phyloP scores from a whole-genome alignment of 176 grass and related monocot genomes.

The Canna indica region DNA sequence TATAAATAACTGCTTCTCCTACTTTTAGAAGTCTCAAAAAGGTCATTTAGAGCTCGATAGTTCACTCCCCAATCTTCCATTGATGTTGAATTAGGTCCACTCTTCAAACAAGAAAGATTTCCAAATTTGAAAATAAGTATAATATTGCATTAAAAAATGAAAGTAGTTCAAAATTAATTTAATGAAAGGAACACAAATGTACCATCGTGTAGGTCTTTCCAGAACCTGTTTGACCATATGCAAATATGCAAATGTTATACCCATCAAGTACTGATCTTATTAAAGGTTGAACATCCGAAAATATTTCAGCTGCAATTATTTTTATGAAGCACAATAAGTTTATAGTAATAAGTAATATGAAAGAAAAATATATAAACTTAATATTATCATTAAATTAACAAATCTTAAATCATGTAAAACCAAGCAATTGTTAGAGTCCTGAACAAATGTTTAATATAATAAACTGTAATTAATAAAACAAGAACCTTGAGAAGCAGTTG shows the following conservation, averaged over 20 bases:
- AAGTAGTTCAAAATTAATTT: background rate
- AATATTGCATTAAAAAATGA: background rate
- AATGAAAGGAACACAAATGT: background rate
- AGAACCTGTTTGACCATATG: conserved; percentile 23
- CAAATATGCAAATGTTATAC: conserved; percentile 17
- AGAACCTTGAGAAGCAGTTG: conserved; percentile 9
- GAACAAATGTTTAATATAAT: background rate
- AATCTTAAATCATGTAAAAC: background rate
- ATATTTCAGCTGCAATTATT: conserved; percentile 3
- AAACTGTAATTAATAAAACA: background rate
- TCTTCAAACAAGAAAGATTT: conserved; percentile 6
- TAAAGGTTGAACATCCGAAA: conserved; percentile 18
- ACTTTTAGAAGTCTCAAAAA: conserved; percentile 12
- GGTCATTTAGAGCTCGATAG: conserved; percentile 18
- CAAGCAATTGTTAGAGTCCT: background rate
- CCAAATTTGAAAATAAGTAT: background rate
- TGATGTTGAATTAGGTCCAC: conserved; percentile 9
- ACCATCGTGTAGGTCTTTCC: conserved; percentile 23
- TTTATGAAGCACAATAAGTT: background rate
- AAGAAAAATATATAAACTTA: background rate
- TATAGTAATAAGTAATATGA: background rate
- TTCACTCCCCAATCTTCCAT: conserved; percentile 18
- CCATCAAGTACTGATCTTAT: conserved; percentile 20
- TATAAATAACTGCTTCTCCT: conserved; percentile 15
- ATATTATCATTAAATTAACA: background rate